Evolutionary conservation across 2,329 filamentous ascomycete species (phyloP).

Genomic region (Exophiala sp.): DNA sequence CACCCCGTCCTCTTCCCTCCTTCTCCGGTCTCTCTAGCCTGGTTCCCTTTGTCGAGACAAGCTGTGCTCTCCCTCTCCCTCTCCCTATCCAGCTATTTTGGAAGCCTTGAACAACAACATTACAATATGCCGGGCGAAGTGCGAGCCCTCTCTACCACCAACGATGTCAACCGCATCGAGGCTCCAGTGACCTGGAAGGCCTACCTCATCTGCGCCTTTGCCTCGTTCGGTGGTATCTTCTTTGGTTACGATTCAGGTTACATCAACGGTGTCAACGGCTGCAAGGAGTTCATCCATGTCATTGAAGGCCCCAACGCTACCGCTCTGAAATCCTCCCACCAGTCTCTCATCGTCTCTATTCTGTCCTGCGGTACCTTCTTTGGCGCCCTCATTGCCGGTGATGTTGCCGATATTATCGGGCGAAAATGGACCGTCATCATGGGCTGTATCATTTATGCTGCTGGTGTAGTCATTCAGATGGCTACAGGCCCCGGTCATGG

Average conservation of each 20-base stretch:
- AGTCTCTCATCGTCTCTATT: slow-evolving; percentile 66
- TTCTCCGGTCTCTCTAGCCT: not conserved
- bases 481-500: slow-evolving; percentile 37
- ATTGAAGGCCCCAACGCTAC: slow-evolving; percentile 32
- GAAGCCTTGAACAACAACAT: not conserved
- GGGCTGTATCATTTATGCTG: slow-evolving; percentile 64
- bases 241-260: slow-evolving; percentile 57
- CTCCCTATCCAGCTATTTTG: too few species aligned
- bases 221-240: slow-evolving; percentile 56
- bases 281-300: slow-evolving; percentile 44
- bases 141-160: slow-evolving; percentile 23
- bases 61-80: too few species aligned
- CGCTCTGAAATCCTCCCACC: slow-evolving; percentile 42
- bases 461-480: slow-evolving; percentile 64
- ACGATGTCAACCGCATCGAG: slow-evolving; percentile 51
- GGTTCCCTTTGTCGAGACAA: too few species aligned
- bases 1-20: not conserved
- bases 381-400: slow-evolving; percentile 69
- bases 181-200: slow-evolving; percentile 55
- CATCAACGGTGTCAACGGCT: slow-evolving; percentile 49
- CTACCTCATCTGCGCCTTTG: slow-evolving; percentile 57
- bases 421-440: slow-evolving; percentile 64
- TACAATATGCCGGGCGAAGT: slow-evolving; percentile 18
- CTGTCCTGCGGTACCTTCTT: slow-evolving; percentile 74
- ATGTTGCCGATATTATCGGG: slow-evolving; percentile 68